Evolutionary conservation across 1,139 yeast species (phyloP), one percentile per base, ranked within the genome.

Genomic region (Hanseniaspora gamundiae): DNA sequence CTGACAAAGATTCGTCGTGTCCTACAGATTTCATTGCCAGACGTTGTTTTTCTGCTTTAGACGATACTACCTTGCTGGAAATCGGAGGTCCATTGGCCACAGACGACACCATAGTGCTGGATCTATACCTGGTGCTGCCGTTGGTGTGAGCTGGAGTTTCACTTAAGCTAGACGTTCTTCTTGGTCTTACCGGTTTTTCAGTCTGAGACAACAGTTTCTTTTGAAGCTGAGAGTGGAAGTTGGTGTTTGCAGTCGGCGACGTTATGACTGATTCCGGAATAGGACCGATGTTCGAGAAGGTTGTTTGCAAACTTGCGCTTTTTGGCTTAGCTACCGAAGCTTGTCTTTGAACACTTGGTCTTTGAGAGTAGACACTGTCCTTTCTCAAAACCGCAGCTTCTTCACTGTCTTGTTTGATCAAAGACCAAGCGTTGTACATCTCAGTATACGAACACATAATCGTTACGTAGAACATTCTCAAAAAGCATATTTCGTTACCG

Each of bases 381-480:
- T 17, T 17, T 17, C 16, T 33, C 11, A 33, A 8, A 33, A 19
- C 36, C 36, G 16, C n/a, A 16, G 21, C 36, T 21, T 36, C 39
- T 36, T 21, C 22, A 36, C 39, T 16, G 19, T 50, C 58, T 4
- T 79, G 76, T 0, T 68, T 62, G 26, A 81, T 56, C 1, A 76
- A 64, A 49, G 68, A 69, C 70, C 83, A 82, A 0, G 94, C 82
- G 57, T 85, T 83, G 51, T 73, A 71, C 40, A 87, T 64, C 59
- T 88, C 97, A 47, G 77, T 73, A 49, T 85, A 75, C 2, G 93
- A 74, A 14, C 93, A 86, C 57, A 74, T 76, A 11, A 85, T 58
- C 3, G 86, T 74, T 57, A 86, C 70, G 48, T 83, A 77, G 38
- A 84, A 70, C 71, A 85, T 72, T 50, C 96, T 68, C 6, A 84